Evolutionary conservation across 495 filamentous ascomycete genomes (phyloP).

Genomic region (Lichina pygmaea): DNA sequence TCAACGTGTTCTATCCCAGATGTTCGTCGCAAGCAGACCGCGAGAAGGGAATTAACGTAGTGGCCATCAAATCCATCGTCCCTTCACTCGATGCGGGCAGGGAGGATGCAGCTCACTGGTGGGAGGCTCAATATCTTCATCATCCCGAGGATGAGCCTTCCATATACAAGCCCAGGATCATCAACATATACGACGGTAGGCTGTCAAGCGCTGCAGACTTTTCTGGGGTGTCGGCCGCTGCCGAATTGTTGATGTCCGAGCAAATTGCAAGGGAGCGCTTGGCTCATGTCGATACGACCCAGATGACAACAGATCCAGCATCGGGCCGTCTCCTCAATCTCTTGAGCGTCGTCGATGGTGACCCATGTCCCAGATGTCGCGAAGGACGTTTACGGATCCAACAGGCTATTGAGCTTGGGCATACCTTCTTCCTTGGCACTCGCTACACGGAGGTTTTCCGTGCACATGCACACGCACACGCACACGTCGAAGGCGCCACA

Average conservation of each 20-base stretch:
- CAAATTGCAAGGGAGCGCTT: background rate
- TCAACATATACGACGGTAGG: constrained; percentile 2
- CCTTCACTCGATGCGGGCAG: constrained; percentile 47
- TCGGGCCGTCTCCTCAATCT: constrained; percentile 21
- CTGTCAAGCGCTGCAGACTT: no score
- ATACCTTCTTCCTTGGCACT: constrained; percentile 84
- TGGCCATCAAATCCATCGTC: constrained; percentile 42
- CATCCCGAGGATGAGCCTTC: background rate
- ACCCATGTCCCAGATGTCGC: constrained; percentile 43
- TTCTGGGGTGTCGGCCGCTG: no score
- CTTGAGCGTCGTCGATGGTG: constrained; percentile 34
- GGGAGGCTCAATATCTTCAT: constrained; percentile 11
- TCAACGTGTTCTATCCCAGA: constrained; percentile 33
- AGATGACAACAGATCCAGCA: background rate
- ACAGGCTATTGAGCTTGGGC: constrained; percentile 65
- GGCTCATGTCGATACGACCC: background rate
- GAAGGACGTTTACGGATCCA: constrained; percentile 35
- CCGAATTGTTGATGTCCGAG: no score
- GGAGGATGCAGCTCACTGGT: constrained; percentile 29
- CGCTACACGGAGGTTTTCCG: constrained; percentile 55
- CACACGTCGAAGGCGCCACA: constrained; percentile 6
- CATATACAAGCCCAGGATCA: background rate
- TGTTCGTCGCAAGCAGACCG: constrained; percentile 15
- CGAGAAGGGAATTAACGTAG: constrained; percentile 30
- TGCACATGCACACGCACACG: constrained; percentile 15